Evolutionary conservation across 208 protist genomes (phyloP), one percentile per base, ranked within the genome.

Genomic region (Wallacemonas collosoma): DNA sequence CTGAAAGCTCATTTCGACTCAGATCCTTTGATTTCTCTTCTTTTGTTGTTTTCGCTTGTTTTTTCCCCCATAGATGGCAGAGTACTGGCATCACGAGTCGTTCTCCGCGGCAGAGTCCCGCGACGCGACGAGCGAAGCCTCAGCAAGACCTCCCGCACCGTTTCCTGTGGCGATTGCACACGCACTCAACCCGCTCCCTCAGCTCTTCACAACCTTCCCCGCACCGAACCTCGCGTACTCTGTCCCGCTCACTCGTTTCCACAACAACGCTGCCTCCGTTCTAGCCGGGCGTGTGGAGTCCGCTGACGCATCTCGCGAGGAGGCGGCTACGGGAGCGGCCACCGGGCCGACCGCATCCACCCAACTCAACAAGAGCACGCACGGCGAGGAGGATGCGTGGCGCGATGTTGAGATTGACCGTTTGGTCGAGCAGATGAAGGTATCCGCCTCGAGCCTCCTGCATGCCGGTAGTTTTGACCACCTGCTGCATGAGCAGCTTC

Each of bases 141-240:
- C 73, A 14, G 55, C 51, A 1, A 63, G 65, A 1, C 78, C 77
- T 35, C 67, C 68, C 7, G 26, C 51, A 12, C 77, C 80, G 9
- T 51, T 66, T 41, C 60, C 70, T 8, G 56, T 88, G 4, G 73
- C 80, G 26, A 69, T 75, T 2, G 58, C 74, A 7, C 67, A 77
- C 45, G 72, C 71, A 7, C 26, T 89, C 11, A 87, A 85, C 60
- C 76, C 79, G 4, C 68, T 83, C 36, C 75, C 78, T 8, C 81
- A 84, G 62, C 75, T 89, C 38, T 72, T 89, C 14, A 69, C 83
- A n/a, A 80, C 85, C 35, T 89, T 87, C 45, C 85, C 85, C 0
- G 70, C 78, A 12, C 85, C 64, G 17, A n/a, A 17, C 35, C 57
- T 69, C 39, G 44, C 64, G 40, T 65, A 65, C 60, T 38, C 60